Evolutionary conservation across 179 eudicot genomes (phyloP).

Genomic region (Amaranthus tricolor): DNA sequence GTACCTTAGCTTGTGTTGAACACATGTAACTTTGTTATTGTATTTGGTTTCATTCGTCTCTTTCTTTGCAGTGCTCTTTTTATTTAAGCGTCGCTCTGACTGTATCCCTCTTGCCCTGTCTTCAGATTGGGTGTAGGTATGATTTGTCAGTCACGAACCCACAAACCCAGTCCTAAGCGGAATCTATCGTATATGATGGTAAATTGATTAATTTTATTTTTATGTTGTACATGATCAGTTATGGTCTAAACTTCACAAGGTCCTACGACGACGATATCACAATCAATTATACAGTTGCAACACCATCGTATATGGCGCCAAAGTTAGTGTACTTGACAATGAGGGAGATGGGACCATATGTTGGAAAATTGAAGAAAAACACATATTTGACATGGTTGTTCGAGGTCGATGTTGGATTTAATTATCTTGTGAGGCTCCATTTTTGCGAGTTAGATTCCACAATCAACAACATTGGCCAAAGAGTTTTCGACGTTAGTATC

Average conservation of each 20-base stretch:
- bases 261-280: not conserved
- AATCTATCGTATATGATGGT: too few relatives aligned
- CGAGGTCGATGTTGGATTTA: conserved; percentile 40
- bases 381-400: conserved; percentile 38
- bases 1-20: too few relatives aligned
- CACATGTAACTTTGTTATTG: too few relatives aligned
- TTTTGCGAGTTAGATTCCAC: conserved; percentile 27
- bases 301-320: conserved; percentile 34
- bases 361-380: not conserved
- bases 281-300: not conserved
- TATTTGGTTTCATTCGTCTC: too few relatives aligned
- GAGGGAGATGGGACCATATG: conserved; percentile 22
- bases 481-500: conserved; percentile 27
- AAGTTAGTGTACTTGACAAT: conserved; percentile 22
- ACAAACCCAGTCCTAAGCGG: too few relatives aligned
- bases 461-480: not conserved
- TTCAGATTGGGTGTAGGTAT: too few relatives aligned
- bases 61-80: too few relatives aligned
- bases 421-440: conserved; percentile 42
- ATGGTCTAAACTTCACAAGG: not conserved
- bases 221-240: too few relatives aligned
- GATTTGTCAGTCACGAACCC: too few relatives aligned
- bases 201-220: too few relatives aligned
- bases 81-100: too few relatives aligned
- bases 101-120: too few relatives aligned